phyloP scores from a whole-genome alignment of 192 early-diverging fungal genomes.

The Allomyces macrogynus region DNA sequence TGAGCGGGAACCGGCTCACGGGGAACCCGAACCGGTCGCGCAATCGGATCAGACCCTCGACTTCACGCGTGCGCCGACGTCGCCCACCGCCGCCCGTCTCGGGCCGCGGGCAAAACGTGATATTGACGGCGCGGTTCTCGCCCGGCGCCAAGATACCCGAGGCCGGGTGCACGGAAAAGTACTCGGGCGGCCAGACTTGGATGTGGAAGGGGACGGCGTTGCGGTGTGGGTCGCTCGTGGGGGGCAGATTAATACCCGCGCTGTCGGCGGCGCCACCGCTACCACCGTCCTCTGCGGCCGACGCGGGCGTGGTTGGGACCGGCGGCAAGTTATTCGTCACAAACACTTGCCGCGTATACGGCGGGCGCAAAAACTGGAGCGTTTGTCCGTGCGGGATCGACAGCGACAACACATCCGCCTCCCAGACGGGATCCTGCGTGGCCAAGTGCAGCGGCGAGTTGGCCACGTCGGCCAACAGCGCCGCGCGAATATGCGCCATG shows the following conservation, averaged over 20 bases:
- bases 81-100: neutral
- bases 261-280: too few species aligned
- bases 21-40: slow-evolving; percentile 1
- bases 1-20: neutral
- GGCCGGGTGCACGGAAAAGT: slow-evolving; percentile 3
- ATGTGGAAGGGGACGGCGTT: slow-evolving; percentile 1
- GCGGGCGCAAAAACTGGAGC: neutral
- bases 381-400: neutral
- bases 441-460: neutral
- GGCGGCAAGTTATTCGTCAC: too few species aligned
- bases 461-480: neutral
- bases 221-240: neutral
- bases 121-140: neutral
- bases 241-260: too few species aligned
- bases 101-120: neutral
- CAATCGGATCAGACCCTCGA: neutral
- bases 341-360: neutral
- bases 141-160: neutral
- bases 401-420: neutral
- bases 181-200: slow-evolving; percentile 1
- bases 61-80: neutral
- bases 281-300: too few species aligned
- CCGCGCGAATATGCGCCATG: neutral
- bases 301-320: too few species aligned
- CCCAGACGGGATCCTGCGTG: neutral